Base-by-base conservation (phyloP, 2,329 filamentous ascomycete species). In the Scedosporium aurantiacum region DNA sequence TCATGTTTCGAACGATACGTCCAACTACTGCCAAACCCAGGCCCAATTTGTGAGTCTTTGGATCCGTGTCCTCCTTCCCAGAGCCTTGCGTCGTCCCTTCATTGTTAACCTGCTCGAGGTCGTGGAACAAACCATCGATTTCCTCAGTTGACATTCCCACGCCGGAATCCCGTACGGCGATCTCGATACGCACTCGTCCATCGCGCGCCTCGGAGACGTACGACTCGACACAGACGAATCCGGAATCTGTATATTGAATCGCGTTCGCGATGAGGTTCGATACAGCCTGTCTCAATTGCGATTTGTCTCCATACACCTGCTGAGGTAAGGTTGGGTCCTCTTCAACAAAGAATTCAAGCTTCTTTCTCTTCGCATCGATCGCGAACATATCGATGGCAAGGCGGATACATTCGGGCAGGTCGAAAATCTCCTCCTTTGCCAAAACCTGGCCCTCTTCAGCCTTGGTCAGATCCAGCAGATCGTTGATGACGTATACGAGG, bases 401-500 rank as follows among this genome's bases (percentile, higher is more conserved):
- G n/a, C 77, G 78, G 2, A 96, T 79, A 1, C 89, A 93, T 0
- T 77, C 75, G 16, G 76, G 75, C 3, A 96, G 77, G 67, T 95
- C 85, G 58, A 96, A 91, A 0, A 86, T 74, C 68, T 96, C 91
- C 62, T 92, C 87, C 67, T 91, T 93, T 68, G 93, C 81, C 3
- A 96, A 74, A 1, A 85, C 82, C 57, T 87, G 86, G 0, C 91
- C 91, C 70, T 92, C 88, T 70, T 96, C 91, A 0, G 89, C 88
- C 69, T 95, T 94, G 1, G 92, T 96, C 32, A 96, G 76, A 69
- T 96, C 91, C 0, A 96, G 78, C 1, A 96, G 78, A 70, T 96
- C 91, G 65, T 96, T 96, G 74, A 96, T 96, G 8, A 96, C 91
- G 70, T 95, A 96, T 4, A 96, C 93, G 27, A 96, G 76, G 0